Evolutionary conservation across 176 grass and related monocot species (phyloP), one percentile per base, ranked within the genome.

Genomic region (Poa annua): DNA sequence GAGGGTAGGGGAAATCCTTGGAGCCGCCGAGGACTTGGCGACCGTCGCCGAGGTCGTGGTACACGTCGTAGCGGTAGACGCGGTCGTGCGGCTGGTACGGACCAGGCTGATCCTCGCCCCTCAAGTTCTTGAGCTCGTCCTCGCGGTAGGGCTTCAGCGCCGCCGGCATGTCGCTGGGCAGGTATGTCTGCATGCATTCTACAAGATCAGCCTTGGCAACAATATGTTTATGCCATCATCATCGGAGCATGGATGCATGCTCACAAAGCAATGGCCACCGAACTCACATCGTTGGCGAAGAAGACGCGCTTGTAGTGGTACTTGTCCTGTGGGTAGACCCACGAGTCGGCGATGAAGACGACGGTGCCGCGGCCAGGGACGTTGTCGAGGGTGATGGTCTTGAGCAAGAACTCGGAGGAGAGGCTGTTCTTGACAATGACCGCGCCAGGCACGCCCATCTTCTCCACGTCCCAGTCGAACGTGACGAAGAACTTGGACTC

Each of bases 11-110:
- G 33, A 66, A 33, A 33, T 66, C 64, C 64, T 66, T 66, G 64
- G 64, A 66, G 64, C 64, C 64, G 64, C 64, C 64, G 33, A 66
- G 64, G 64, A 66, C 16, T 16, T 35, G 29, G 16, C 64, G 64
- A 8, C 12, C 4, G 33, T 66, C 64, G 56, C 82, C 82, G 21
- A 76, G 82, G 62, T 84, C 82, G 22, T 66, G 67, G 73, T 84
- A 84, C 12, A 52, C 32, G 61, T 61, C 82, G n/a, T 84, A 84
- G n/a, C 44, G 42, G 44, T 84, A 84, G 32, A 84, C 59, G 7
- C 82, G 59, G 59, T 84, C 60, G 22, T 48, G 48, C 64, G 25
- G 57, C 29, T 77, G 3, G 16, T 76, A 63, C 7, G 47, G 24
- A 5, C 20, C 45, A 3, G 41, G 55, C n/a, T 11, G 24, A 13